Evolutionary conservation across 371 early-diverging fungal genomes (phyloP).

Genomic region (Mucor irregularis): DNA sequence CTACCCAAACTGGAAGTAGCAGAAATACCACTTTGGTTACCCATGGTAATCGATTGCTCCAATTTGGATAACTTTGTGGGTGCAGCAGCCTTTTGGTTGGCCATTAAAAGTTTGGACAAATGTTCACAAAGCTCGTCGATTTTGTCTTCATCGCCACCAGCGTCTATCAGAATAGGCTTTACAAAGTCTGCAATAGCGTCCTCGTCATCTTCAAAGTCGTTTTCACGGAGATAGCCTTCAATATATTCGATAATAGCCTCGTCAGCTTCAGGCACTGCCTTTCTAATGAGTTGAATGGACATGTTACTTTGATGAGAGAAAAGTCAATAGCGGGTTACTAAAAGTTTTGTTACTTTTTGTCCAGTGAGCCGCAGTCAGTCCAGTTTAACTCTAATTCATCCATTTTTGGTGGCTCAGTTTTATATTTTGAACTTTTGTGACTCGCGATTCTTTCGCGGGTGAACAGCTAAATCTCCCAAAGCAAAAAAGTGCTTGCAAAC

Average conservation of each 20-base stretch:
- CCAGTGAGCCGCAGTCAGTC: not conserved
- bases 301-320: conserved; percentile 6
- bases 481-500: not conserved
- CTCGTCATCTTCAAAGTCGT: conserved; percentile 64
- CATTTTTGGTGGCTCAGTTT: conserved; percentile 7
- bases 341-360: not conserved
- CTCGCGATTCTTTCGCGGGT: conserved; percentile 2
- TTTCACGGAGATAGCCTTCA: conserved; percentile 82
- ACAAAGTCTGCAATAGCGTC: conserved; percentile 84
- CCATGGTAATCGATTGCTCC: conserved; percentile 63
- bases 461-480: no score
- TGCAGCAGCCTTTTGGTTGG: conserved; percentile 33
- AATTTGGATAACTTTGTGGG: conserved; percentile 43
- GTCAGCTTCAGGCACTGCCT: conserved; percentile 73
- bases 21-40: conserved; percentile 52
- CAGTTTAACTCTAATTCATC: not conserved
- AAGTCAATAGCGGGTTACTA: no score
- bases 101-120: conserved; percentile 55
- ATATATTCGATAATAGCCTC: conserved; percentile 80
- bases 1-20: conserved; percentile 53
- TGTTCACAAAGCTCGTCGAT: conserved; percentile 67
- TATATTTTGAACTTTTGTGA: conserved; percentile 2
- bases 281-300: conserved; percentile 55
- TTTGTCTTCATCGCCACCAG: conserved; percentile 63
- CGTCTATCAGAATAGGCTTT: conserved; percentile 82